These are phyloP conservation scores for Wickerhamomyces chaumierensis DNA, from an alignment of 805 yeast species.

Conservation along the genomic window DNA sequence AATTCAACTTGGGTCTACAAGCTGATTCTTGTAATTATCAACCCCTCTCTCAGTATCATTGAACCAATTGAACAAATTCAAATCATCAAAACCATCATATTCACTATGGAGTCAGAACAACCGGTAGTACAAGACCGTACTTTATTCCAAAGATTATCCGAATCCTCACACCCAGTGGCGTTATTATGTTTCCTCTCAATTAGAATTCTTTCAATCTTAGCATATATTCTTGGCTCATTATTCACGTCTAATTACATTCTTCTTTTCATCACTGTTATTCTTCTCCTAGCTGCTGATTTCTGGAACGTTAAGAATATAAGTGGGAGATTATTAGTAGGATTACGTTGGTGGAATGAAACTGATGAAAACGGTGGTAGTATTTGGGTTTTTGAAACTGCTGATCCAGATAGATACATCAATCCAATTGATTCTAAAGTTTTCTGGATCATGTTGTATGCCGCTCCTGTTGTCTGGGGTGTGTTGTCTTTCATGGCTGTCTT, in stretches of 20 bases:
- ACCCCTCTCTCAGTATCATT: constrained; percentile 43
- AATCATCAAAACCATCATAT: too few species aligned
- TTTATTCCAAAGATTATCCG: constrained; percentile 36
- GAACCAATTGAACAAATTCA: too few species aligned
- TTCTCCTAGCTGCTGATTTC: constrained; percentile 79
- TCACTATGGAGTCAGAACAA: too few species aligned
- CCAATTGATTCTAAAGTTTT: constrained; percentile 87
- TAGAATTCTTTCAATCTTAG: constrained; percentile 47
- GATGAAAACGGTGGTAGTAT: constrained; percentile 32
- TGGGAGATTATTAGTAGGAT: constrained; percentile 82
- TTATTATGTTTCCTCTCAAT: constrained; percentile 50
- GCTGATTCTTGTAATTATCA: constrained; percentile 41
- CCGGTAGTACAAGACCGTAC: constrained; percentile 20
- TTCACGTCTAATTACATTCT: constrained; percentile 58
- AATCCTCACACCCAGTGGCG: constrained; percentile 81
- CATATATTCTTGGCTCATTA: constrained; percentile 61
- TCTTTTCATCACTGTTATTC: constrained; percentile 66
- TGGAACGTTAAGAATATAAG: constrained; percentile 90
- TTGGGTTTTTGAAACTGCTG: constrained; percentile 87
- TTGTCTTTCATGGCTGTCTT: constrained; percentile 70
- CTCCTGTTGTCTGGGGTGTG: constrained; percentile 68
- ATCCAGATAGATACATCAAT: constrained; percentile 60
- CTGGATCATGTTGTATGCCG: constrained; percentile 67
- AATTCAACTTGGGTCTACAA: too few species aligned
- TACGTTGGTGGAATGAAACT: constrained; percentile 96